These are phyloP conservation scores for Thielaviopsis cerberus DNA, from an alignment of 2,329 filamentous ascomycete genomes.

Conservation along the genomic window DNA sequence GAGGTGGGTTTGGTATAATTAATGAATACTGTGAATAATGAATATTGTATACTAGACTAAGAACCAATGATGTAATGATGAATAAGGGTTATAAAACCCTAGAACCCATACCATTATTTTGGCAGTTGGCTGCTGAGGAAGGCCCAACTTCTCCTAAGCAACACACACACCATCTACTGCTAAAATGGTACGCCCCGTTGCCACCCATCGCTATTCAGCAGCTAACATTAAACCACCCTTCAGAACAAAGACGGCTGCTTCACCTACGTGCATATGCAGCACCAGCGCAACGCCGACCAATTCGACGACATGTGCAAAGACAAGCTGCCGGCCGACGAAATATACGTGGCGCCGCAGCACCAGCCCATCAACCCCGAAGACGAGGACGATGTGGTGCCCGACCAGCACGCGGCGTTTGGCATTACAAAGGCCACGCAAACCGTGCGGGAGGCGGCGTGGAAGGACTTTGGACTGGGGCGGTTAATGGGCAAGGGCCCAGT, in stretches of 20 bases:
- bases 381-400: constrained; percentile 73
- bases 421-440: constrained; percentile 65
- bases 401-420: constrained; percentile 74
- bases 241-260: constrained; percentile 58
- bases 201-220: too few species aligned
- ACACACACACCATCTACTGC: too few species aligned
- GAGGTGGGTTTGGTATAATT: not conserved
- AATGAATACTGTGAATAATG: not conserved
- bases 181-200: too few species aligned
- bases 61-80: too few species aligned
- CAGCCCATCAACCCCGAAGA: constrained; percentile 75
- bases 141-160: too few species aligned
- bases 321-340: constrained; percentile 55
- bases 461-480: constrained; percentile 54
- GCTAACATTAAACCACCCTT: too few species aligned
- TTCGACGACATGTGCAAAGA: constrained; percentile 61
- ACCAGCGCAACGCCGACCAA: constrained; percentile 53
- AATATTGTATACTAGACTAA: not conserved
- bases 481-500: constrained; percentile 47
- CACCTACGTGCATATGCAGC: constrained; percentile 60
- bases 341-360: constrained; percentile 62
- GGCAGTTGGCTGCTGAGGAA: too few species aligned
- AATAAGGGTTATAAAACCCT: too few species aligned
- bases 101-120: too few species aligned
- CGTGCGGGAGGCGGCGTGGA: constrained; percentile 55